Conservation (phyloP, 768 basidiomycete genomes). For the Trichaptum fuscoviolaceum region DNA sequence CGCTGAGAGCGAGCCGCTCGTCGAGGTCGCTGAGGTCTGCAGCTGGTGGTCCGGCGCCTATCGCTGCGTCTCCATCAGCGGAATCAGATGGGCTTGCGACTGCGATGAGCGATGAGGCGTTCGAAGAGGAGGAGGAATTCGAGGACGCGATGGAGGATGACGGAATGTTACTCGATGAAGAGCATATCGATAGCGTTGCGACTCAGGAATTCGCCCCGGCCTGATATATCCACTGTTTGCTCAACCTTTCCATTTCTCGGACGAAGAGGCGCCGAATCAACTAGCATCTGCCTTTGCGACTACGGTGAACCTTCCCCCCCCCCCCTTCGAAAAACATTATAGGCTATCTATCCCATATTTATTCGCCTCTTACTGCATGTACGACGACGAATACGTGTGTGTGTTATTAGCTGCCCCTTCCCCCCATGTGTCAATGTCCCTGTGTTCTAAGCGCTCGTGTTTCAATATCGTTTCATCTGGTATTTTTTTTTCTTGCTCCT, state of each 20-base stretch:
- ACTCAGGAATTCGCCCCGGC: slow-evolving; percentile 16
- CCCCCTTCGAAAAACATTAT: background rate
- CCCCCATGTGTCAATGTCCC: too few species aligned
- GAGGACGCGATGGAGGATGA: slow-evolving; percentile 19
- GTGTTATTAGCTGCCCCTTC: background rate
- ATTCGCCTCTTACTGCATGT: background rate
- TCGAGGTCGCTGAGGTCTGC: slow-evolving; percentile 2
- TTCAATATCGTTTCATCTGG: too few species aligned
- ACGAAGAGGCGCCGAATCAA: too few species aligned
- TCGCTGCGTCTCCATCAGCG: background rate
- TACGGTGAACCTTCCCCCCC: background rate
- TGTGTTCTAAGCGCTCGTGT: too few species aligned
- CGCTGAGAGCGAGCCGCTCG: slow-evolving; percentile 7
- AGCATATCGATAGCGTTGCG: slow-evolving; percentile 24
- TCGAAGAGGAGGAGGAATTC: slow-evolving; percentile 10
- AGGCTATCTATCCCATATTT: background rate
- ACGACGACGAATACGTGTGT: background rate
- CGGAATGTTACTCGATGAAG: slow-evolving; percentile 25
- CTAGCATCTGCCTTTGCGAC: background rate
- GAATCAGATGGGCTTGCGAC: background rate
- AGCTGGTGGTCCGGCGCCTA: background rate
- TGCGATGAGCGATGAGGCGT: slow-evolving; percentile 10
- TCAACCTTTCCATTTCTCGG: background rate
- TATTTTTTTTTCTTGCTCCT: too few species aligned
- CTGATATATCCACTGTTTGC: background rate